Percentiles rank a stretch among this genome's conserved stretches.
phyloP scores from a whole-genome alignment of 148 eudicot species.

The Rhododendron henanense region DNA sequence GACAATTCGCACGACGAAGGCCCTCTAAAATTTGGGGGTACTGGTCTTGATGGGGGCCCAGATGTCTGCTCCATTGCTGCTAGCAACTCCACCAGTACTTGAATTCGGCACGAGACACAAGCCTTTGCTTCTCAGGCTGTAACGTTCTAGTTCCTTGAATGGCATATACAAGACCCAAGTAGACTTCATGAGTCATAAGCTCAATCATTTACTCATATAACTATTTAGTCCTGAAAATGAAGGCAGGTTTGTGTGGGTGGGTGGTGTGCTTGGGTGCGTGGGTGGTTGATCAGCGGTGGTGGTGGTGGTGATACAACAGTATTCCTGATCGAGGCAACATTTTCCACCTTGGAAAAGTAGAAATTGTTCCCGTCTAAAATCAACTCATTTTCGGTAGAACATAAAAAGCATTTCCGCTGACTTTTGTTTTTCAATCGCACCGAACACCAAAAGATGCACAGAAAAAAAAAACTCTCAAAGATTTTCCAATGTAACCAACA shows the following conservation, averaged over 20 bases:
- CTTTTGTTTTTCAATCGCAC: not conserved
- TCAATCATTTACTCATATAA: not conserved
- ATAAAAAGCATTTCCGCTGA: not conserved
- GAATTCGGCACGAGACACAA: conserved; percentile 76
- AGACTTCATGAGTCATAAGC: conserved; percentile 4
- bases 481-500: not conserved
- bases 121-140: conserved; percentile 71
- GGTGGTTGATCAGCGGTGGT: not conserved
- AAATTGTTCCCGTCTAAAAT: not conserved
- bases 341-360: not conserved
- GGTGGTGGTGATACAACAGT: not conserved
- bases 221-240: not conserved
- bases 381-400: not conserved
- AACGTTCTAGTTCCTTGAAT: conserved; percentile 38
- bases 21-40: conserved; percentile 28
- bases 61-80: conserved; percentile 92
- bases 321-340: not conserved
- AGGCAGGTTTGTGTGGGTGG: not conserved
- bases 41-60: conserved; percentile 76
- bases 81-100: conserved; percentile 51
- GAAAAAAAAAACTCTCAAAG: not conserved
- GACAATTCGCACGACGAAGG: not conserved
- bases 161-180: not conserved
- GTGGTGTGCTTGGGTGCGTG: not conserved
- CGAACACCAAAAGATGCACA: not conserved